phyloP scores from a whole-genome alignment of 1,284 basidiomycete genomes.

The Trichosporon sp. region DNA sequence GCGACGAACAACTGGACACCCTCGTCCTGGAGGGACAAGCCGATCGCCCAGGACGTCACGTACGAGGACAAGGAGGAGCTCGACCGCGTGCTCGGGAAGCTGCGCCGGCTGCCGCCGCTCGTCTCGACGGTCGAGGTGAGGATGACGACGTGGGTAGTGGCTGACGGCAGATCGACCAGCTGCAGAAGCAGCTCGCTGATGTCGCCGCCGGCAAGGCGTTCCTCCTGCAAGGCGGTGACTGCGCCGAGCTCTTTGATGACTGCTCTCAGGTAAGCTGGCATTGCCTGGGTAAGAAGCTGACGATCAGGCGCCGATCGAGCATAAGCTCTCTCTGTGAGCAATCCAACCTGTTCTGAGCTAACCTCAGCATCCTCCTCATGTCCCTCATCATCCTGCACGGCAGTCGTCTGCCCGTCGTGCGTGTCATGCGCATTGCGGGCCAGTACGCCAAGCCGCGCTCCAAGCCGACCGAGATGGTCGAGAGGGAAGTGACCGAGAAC shows the following conservation, averaged over 20 bases:
- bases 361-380: conserved; percentile 75
- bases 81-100: conserved; percentile 72
- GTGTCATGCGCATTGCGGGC: conserved; percentile 88
- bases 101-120: conserved; percentile 75
- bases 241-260: conserved; percentile 90
- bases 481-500: conserved; percentile 63
- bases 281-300: neutral
- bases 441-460: conserved; percentile 97
- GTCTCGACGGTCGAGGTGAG: conserved; percentile 84
- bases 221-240: conserved; percentile 94
- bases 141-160: conserved; percentile 10
- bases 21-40: conserved; percentile 66
- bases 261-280: conserved; percentile 72
- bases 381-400: conserved; percentile 94
- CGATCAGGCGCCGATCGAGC: conserved; percentile 80
- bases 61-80: conserved; percentile 55
- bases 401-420: conserved; percentile 84
- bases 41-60: conserved; percentile 65
- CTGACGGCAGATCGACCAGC: conserved; percentile 72
- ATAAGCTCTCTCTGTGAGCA: conserved; percentile 78
- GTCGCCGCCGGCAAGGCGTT: conserved; percentile 90
- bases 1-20: conserved; percentile 58
- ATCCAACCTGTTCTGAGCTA: neutral
- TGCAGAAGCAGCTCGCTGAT: conserved; percentile 73
- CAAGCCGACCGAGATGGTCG: conserved; percentile 73